Evolutionary conservation across 1,284 basidiomycete genomes (phyloP).

Genomic region (Ustilago sp.): DNA sequence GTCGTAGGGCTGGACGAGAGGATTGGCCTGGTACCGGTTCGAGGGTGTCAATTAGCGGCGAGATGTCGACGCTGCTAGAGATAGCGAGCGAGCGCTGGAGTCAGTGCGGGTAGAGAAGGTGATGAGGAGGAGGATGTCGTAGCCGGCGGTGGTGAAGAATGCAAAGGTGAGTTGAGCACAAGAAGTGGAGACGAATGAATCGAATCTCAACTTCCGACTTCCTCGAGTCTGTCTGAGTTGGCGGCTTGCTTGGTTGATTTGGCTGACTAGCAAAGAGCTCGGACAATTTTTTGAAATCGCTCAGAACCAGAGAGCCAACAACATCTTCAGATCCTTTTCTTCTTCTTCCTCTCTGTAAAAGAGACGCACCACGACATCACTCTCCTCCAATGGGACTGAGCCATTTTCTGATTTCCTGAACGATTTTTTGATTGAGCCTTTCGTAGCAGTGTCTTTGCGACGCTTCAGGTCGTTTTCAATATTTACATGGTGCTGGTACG

Average conservation of each 20-base stretch:
- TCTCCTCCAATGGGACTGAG: constrained; percentile 6
- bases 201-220: constrained; percentile 22
- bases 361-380: constrained; percentile 46
- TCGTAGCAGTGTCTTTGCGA: not conserved
- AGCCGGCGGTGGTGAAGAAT: constrained; percentile 7
- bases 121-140: not conserved
- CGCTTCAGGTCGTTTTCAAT: not conserved
- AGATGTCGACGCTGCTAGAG: not conserved
- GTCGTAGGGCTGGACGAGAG: not conserved
- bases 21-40: not conserved
- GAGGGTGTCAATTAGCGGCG: not conserved
- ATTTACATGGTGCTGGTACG: not conserved
- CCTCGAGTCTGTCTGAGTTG: constrained; percentile 7
- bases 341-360: not conserved
- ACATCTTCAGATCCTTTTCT: constrained; percentile 19
- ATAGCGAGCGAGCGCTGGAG: not conserved
- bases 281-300: constrained; percentile 27
- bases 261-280: constrained; percentile 11
- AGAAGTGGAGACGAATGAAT: constrained; percentile 27
- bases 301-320: not conserved
- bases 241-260: not conserved
- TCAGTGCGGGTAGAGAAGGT: not conserved
- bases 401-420: constrained; percentile 1
- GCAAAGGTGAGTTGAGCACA: not conserved
- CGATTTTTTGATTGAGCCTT: constrained; percentile 20